Percentiles rank a stretch among this genome's conserved stretches.
Evolutionary conservation across 768 basidiomycete genomes (phyloP).

Genomic region (Auriscalpium vulgare): DNA sequence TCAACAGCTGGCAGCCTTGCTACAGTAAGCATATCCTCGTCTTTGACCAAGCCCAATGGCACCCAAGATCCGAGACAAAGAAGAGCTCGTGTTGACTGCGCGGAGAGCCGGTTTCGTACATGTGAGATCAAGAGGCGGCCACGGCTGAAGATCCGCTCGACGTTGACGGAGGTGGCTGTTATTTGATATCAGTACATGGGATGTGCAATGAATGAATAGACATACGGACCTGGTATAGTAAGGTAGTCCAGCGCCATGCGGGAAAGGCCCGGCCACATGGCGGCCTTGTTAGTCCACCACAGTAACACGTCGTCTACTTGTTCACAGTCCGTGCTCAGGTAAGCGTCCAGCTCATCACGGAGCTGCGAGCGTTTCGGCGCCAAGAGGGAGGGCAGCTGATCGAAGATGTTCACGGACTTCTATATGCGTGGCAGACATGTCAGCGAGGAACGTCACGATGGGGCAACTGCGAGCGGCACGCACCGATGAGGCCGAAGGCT

Average conservation of each 20-base stretch:
- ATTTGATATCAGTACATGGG: no score
- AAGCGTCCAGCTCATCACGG: neutral
- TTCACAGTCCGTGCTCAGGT: neutral
- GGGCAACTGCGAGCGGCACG: no score
- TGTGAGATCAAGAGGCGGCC: constrained; percentile 6
- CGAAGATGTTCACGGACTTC: neutral
- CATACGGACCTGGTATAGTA: constrained; percentile 21
- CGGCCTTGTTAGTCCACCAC: neutral
- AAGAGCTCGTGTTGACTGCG: constrained; percentile 17
- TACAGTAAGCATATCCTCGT: neutral
- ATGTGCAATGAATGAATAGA: neutral
- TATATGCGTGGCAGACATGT: neutral
- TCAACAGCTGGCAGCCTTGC: neutral
- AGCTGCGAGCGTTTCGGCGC: neutral
- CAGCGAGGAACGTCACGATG: neutral
- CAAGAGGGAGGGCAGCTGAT: neutral
- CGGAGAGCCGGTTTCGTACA: neutral
- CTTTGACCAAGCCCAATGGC: constrained; percentile 18
- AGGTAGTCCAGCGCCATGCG: constrained; percentile 8
- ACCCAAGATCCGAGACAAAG: constrained; percentile 30
- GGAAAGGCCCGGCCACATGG: neutral
- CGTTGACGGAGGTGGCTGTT: constrained; percentile 11
- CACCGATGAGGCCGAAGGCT: neutral
- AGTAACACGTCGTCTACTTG: neutral
- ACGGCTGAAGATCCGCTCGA: constrained; percentile 10